Base-by-base conservation (phyloP, 768 basidiomycete genomes). In the Pisolithus tinctorius region DNA sequence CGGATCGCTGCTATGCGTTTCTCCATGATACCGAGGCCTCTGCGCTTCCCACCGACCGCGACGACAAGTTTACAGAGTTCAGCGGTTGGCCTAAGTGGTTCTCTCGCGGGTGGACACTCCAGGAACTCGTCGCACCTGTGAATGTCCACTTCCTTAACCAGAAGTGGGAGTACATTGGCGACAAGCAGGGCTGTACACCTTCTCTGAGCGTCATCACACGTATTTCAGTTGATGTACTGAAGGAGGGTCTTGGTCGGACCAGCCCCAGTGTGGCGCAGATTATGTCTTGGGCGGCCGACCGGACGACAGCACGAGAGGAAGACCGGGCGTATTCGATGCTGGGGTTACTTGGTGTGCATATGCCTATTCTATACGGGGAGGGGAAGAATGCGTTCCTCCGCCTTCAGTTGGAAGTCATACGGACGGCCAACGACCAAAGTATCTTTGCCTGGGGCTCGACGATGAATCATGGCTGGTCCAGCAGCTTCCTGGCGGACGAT, bases 231-330 rank as follows among this genome's bases (percentile, higher is more conserved):
- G 39, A 47, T 14, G 27, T 52, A 20, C 48, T 57, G 34, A 17
- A 47, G 50, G 31, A 31, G 6, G 45, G 45, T 9, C 17, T 46
- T 20, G 30, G 31, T 31, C 25, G 20, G 16, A 38, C 25, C 10
- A 29, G 26, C 13, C 30, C 37, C 38, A 46, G 50, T 29, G 47
- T 52, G 41, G 44, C 38, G 5, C 50, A 54, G 11, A 34, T 34
- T 23, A 50, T 61, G 45, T 47, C 45, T n/a, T 60, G 60, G 60
- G 60, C 59, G 6, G 52, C 59, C 17, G 25, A 44, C 30, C 52
- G 60, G 43, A 44, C 45, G 34, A 61, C 60, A 10, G 50, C 55
- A n/a, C 34, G 50, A 27, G 45, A 45, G 20, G 60, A 60, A 38
- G 60, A 61, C 39, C 44, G 44, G 36, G 54, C 59, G 17, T 43